Evolutionary conservation across 805 yeast species (phyloP), one percentile per base, ranked within the genome.

Genomic region (Lipomyces mesembrius): DNA sequence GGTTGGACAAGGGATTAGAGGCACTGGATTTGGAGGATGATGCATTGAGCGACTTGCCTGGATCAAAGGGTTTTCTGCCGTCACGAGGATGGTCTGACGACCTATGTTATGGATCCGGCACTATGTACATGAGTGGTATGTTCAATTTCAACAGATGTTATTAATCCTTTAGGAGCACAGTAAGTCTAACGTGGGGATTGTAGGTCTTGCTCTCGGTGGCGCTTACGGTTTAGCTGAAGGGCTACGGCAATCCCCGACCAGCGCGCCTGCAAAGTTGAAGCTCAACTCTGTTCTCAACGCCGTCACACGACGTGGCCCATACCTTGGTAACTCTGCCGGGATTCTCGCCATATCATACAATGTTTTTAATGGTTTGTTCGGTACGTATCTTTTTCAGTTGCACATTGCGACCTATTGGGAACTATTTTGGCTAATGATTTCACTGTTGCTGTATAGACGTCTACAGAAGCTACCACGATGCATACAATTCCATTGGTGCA

Each of bases 11-110:
- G 52, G 70, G 67, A 6, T 85, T 95, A 61, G 98, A 95, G 78
- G 94, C 88, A 77, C 80, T 95, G 72, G 97, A 94, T 73, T 83
- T 95, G 69, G 98, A 94, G 74, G 93, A 88, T 68, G 97, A 92
- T 72, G 83, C 87, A 70, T 81, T 92, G 69, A 85, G 87, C 58
- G 79, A 85, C n/a, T 79, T 91, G 74, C 96, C 92, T 75, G 97
- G 97, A 52, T 86, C 96, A 1, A 92, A 91, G 76, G 96, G 97
- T 66, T 77, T 94, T 66, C 85, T 95, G 70, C 97, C 99, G 34
- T 90, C 96, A n/a, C 88, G 98, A 81, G 97, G 96, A 74, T 95
- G 97, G 96, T 85, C 92, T 17, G 99, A 95, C 78, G 98, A 95
- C 81, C 84, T 95, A 71, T 92, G 98, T 84, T 95, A 95, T 79